Base-by-base conservation (phyloP, 1,284 basidiomycete species). In the Meripilus lineatus region DNA sequence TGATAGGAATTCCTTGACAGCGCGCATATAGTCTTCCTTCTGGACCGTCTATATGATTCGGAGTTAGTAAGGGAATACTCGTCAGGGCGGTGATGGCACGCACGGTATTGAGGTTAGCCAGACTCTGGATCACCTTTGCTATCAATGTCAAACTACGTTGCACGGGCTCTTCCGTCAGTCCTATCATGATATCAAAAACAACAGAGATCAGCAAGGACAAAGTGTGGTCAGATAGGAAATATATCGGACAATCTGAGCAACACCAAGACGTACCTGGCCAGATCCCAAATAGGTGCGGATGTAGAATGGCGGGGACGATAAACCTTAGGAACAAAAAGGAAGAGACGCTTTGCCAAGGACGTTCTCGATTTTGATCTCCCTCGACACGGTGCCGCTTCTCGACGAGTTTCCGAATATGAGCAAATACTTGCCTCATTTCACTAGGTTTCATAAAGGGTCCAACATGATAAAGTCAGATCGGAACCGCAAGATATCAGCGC, bases 301-400 rank as follows among this genome's bases (percentile, higher is more conserved):
- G 74, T 17, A 90, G 69, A 44, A 90, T 84, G 20, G 83, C 84
- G 33, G 87, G 88, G 15, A 88, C 83, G 53, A 93, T 82, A 62
- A 93, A 89, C 36, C 89, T 77, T 28, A 92, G 70, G 61, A 92
- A 92, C 57, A 84, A 80, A 60, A 92, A 92, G 0, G 89, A 89
- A 32, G 85, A 88, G 34, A 92, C 85, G 55, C 84, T 82, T 60
- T 90, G 88, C 74, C 77, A 82, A 25, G 79, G 83, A 32, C 89
- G 67, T 34, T 81, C 74, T 39, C 66, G 68, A 53, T 72, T 76
- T 38, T 67, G 64, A 20, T 72, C 71, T 15, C 62, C 28, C 22
- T n/a, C 60, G 24, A 63, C 58, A 40, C 68, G 66, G 58, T 84
- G 84, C 25, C 76, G 74, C 46, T 69, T 67, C 57, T 86, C 84